Conservation (phyloP, 1,139 yeast genomes). For the Debaryomyces coudertii region DNA sequence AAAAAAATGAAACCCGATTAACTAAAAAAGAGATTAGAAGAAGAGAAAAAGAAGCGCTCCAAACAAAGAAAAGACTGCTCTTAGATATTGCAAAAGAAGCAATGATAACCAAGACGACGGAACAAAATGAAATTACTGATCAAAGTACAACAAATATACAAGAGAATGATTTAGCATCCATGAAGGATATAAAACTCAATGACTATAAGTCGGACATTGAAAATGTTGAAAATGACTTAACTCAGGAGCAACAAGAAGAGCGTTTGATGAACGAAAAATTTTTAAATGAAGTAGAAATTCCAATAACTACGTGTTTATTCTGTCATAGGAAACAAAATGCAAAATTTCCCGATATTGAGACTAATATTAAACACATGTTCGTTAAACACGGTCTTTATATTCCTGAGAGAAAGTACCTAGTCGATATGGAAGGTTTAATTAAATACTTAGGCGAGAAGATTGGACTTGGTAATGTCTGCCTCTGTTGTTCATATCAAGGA, state of each 20-base stretch:
- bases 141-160: slow-evolving; percentile 15
- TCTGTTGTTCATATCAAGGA: slow-evolving; percentile 85
- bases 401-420: slow-evolving; percentile 76
- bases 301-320: slow-evolving; percentile 76
- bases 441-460: slow-evolving; percentile 79
- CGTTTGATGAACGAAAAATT: slow-evolving; percentile 57
- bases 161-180: slow-evolving; percentile 14
- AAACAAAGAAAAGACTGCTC: slow-evolving; percentile 63
- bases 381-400: slow-evolving; percentile 78
- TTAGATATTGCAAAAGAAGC: slow-evolving; percentile 63
- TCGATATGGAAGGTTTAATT: slow-evolving; percentile 71
- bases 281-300: slow-evolving; percentile 66
- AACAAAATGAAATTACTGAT: slow-evolving; percentile 14
- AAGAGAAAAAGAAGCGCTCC: slow-evolving; percentile 63
- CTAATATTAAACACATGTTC: slow-evolving; percentile 76
- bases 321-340: slow-evolving; percentile 56
- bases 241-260: slow-evolving; percentile 52
- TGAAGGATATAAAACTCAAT: slow-evolving; percentile 9
- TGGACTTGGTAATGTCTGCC: slow-evolving; percentile 83
- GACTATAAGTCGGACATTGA: slow-evolving; percentile 8
- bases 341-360: slow-evolving; percentile 50
- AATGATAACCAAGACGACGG: slow-evolving; percentile 43
- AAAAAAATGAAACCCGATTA: slow-evolving; percentile 35
- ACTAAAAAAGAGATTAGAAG: slow-evolving; percentile 68
- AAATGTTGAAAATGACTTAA: slow-evolving; percentile 28